These are phyloP conservation scores for Cercospora janseana DNA, from an alignment of 2,329 filamentous ascomycete genomes.

Conservation along the genomic window DNA sequence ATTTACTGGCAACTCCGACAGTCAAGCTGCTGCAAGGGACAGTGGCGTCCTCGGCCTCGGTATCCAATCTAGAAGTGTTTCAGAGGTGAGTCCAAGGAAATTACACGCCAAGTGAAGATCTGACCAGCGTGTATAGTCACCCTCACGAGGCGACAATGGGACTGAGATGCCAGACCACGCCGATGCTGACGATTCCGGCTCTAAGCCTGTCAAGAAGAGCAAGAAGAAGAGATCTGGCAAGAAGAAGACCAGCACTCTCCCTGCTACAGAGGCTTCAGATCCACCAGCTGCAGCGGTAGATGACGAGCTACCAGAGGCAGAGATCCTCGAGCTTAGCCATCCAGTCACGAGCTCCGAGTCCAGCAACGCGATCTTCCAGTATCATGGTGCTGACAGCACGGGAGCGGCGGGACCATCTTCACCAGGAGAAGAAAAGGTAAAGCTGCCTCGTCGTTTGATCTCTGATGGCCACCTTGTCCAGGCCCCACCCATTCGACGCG, in stretches of 20 bases:
- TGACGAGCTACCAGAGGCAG: not conserved
- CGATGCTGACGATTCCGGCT: not conserved
- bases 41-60: not conserved
- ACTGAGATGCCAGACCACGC: not conserved
- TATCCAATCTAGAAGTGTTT: not conserved
- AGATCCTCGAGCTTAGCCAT: slow-evolving; percentile 17
- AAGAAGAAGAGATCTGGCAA: slow-evolving; percentile 17
- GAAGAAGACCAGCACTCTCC: slow-evolving; percentile 3
- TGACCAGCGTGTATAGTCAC: not conserved
- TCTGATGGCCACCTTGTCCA: slow-evolving; percentile 12
- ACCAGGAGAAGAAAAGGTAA: slow-evolving; percentile 12
- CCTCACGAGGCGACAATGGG: not conserved
- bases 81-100: not conserved
- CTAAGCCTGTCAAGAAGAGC: slow-evolving; percentile 15
- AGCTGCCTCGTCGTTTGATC: not conserved
- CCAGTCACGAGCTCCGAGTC: slow-evolving; percentile 10
- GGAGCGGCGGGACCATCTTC: not conserved
- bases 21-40: not conserved
- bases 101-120: not conserved
- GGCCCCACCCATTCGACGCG: slow-evolving; percentile 5
- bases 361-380: slow-evolving; percentile 8
- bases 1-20: not conserved
- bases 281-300: not conserved
- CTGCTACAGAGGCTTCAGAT: not conserved
- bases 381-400: slow-evolving; percentile 3